phyloP scores from a whole-genome alignment of 2,329 filamentous ascomycete genomes.

The Orbilia ellipsospora region DNA sequence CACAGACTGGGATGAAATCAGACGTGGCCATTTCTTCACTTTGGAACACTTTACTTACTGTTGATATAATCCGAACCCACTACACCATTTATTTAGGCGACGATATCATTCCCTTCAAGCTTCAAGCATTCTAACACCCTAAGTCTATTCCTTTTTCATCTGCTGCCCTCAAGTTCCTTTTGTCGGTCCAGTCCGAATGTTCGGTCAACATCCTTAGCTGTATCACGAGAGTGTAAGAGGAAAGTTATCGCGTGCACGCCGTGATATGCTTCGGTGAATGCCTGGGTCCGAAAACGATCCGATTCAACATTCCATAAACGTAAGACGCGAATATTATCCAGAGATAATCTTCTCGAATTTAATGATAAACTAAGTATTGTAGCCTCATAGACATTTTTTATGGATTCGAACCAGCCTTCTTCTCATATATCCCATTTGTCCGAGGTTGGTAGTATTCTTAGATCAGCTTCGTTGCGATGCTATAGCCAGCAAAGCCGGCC shows the following conservation, averaged over 20 bases:
- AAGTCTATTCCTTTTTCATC: slow-evolving; percentile 3
- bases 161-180: slow-evolving; percentile 4
- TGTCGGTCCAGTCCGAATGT: slow-evolving; percentile 17
- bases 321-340: background rate
- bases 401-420: too few relatives aligned
- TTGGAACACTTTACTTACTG: slow-evolving; percentile 13
- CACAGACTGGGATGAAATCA: slow-evolving; percentile 26
- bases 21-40: slow-evolving; percentile 44
- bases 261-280: background rate
- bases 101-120: slow-evolving; percentile 36
- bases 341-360: background rate
- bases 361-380: background rate
- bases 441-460: too few relatives aligned
- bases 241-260: slow-evolving; percentile 20
- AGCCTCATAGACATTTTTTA: too few relatives aligned
- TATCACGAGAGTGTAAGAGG: background rate
- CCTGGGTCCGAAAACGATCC: background rate
- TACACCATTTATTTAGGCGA: slow-evolving; percentile 36
- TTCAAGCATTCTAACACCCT: slow-evolving; percentile 36
- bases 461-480: too few relatives aligned
- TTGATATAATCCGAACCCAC: background rate
- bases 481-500: too few relatives aligned
- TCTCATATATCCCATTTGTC: too few relatives aligned
- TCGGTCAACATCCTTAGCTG: slow-evolving; percentile 30
- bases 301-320: slow-evolving; percentile 17